Evolutionary conservation across 805 yeast species (phyloP).

Genomic region (Candida insectorum): DNA sequence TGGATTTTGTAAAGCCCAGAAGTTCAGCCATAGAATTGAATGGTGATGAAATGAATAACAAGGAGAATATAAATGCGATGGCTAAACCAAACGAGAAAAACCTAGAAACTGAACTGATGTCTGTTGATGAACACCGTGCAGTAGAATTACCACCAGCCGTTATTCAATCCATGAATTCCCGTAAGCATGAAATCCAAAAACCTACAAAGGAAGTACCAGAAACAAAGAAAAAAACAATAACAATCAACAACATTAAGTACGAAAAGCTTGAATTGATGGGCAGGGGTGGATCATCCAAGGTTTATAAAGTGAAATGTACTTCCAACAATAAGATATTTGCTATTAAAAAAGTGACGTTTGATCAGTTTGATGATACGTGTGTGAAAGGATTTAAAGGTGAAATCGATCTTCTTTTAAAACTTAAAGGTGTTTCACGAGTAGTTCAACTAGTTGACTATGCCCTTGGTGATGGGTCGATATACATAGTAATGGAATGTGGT

Average conservation of each 20-base stretch:
- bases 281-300: constrained; percentile 90
- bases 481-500: constrained; percentile 91
- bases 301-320: constrained; percentile 67
- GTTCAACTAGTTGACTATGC: constrained; percentile 75
- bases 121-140: neutral
- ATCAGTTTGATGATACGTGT: constrained; percentile 74
- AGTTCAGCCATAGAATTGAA: neutral
- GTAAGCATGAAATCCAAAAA: constrained; percentile 6
- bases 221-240: constrained; percentile 24
- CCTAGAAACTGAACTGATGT: too few relatives aligned
- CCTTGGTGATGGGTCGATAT: constrained; percentile 59
- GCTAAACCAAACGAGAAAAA: neutral
- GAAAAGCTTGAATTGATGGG: constrained; percentile 79
- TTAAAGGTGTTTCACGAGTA: constrained; percentile 63
- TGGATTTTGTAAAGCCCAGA: neutral
- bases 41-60: neutral
- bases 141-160: constrained; percentile 12
- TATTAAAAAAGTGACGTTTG: constrained; percentile 74
- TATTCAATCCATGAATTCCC: constrained; percentile 11
- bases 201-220: constrained; percentile 2
- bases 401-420: constrained; percentile 63
- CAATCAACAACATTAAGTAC: constrained; percentile 57
- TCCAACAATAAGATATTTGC: constrained; percentile 62
- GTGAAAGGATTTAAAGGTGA: constrained; percentile 85
- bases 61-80: too few relatives aligned